Base-by-base conservation (phyloP, 768 basidiomycete species). In the Lyophyllum semitale region DNA sequence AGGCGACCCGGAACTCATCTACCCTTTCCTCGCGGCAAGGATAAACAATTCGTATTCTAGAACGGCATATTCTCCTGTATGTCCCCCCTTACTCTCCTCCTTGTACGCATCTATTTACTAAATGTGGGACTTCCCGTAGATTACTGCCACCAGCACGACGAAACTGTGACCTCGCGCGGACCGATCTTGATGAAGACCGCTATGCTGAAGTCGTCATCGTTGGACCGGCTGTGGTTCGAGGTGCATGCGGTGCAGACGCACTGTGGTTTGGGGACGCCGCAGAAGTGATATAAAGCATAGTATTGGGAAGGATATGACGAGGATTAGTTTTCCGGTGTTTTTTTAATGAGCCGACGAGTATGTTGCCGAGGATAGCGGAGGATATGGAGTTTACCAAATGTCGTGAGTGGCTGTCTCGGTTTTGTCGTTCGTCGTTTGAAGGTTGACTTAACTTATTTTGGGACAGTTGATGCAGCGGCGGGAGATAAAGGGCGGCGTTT, bases 341-440 rank as follows among this genome's bases (percentile, higher is more conserved):
- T n/a, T 94, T 93, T 65, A 95, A 94, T 69, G 91, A 93, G 70
- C 91, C 93, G 26, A 97, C 95, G 46, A 95, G 92, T 65, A 98
- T 98, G 95, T 69, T 98, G 56, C 93, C 98, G 74, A 77, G 95
- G 47, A 98, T 98, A 91, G 89, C 95, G 11, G 95, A 98, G 73
- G 95, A 98, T 71, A 96, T 96, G 93, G 95, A 97, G 70, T 97
- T 95, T 71, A 88, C 91, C 0, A 93, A 94, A 61, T 96, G 93
- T 65, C 73, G 90, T 92, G 63, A 77, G 91, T 83, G 3, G n/a
- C n/a, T n/a, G n/a, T n/a, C n/a, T n/a, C n/a, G n/a, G 2, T 20
- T 25, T 43, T 50, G 22, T 53, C 41, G 7, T 18, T 51, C 25
- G 27, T 35, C 52, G 3, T n/a, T 11, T 32, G 60, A 40, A 45